A percentile compares a stretch with the other conserved stretches of the same genome.
These are phyloP conservation scores for Helianthus annuus DNA, from an alignment of 129 eudicot genomes.

Conservation along the genomic window HanXRQr2.0-SUNRISE NC_035440.2:100365235-100365734, in stretches of 20 bases:
- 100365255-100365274: constrained; percentile 90
- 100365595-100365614: constrained; percentile 91
- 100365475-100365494: constrained; percentile 84
- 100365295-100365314: constrained; percentile 97
- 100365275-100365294: constrained; percentile 98
- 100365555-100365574: constrained; percentile 94
- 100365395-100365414: constrained; percentile 69
- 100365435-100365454: constrained; percentile 92
- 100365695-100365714: constrained; percentile 83
- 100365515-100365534: constrained; percentile 80
- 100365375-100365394: constrained; percentile 67
- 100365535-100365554: constrained; percentile 91
- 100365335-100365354: constrained; percentile 68
- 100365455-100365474: constrained; percentile 82
- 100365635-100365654: constrained; percentile 73
- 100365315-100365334: constrained; percentile 94
- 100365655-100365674: constrained; percentile 97
- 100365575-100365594: constrained; percentile 95
- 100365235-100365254: constrained; percentile 93
- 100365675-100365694: constrained; percentile 78
- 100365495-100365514: constrained; percentile 67
- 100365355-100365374: constrained; percentile 53
- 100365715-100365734: constrained; percentile 77
- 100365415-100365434: constrained; percentile 91
- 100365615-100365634: constrained; percentile 71